phyloP scores from a whole-genome alignment of 2,329 filamentous ascomycete species.

The Eutypa lata region DNA sequence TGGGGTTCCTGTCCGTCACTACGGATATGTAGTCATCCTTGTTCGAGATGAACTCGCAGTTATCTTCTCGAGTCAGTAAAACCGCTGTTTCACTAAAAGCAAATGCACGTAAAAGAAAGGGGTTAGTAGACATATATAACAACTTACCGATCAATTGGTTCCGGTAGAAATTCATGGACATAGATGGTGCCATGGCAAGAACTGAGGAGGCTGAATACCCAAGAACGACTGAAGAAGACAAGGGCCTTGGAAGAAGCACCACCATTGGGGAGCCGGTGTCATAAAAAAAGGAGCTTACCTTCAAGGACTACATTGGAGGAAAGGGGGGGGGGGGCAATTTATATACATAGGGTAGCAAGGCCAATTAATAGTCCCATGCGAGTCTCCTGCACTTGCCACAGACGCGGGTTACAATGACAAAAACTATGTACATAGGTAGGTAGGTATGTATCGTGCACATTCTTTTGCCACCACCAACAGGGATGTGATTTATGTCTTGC shows the following conservation, averaged over 20 bases:
- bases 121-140: too few relatives aligned
- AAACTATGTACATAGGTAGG: too few relatives aligned
- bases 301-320: neutral
- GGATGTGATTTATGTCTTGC: too few relatives aligned
- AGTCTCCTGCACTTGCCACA: too few relatives aligned
- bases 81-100: neutral
- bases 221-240: neutral
- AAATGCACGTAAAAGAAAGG: neutral
- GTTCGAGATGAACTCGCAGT: slow-evolving; percentile 27
- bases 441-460: too few relatives aligned
- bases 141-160: neutral
- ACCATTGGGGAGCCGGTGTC: neutral
- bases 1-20: slow-evolving; percentile 18
- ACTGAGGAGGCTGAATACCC: neutral
- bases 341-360: neutral
- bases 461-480: too few relatives aligned
- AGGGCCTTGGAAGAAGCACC: neutral
- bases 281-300: neutral
- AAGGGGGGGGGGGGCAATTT: neutral
- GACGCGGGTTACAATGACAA: too few relatives aligned
- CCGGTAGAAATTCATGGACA: neutral
- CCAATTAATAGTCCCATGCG: too few relatives aligned
- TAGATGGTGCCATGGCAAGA: neutral
- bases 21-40: slow-evolving; percentile 24
- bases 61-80: slow-evolving; percentile 15